Conservation (phyloP, 306 rosid species). For the Macrotyloma uniflorum region DNA sequence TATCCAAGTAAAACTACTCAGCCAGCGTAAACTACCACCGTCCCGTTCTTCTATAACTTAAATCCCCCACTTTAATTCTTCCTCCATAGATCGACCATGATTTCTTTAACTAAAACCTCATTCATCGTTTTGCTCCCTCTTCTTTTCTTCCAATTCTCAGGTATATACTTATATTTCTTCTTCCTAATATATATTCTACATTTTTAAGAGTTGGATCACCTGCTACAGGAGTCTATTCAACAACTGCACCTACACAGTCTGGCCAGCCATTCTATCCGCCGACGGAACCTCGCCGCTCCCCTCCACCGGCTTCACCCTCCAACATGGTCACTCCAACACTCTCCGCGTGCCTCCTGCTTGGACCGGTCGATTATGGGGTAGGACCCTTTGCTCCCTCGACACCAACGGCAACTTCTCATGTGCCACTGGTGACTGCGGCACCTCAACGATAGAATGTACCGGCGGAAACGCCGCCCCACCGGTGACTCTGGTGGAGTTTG, state of each 20-base stretch:
- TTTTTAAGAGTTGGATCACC: too few species aligned
- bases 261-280: constrained; percentile 76
- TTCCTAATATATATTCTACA: too few species aligned
- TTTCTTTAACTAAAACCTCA: too few species aligned
- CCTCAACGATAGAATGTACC: constrained; percentile 55
- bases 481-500: constrained; percentile 63
- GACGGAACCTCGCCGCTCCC: constrained; percentile 64
- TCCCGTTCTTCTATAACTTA: too few species aligned
- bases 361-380: constrained; percentile 93
- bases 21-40: too few species aligned
- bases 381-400: constrained; percentile 64
- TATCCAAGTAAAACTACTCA: too few species aligned
- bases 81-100: too few species aligned
- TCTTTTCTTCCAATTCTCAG: too few species aligned
- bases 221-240: constrained; percentile 50
- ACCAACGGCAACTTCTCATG: constrained; percentile 66
- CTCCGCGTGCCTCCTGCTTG: constrained; percentile 56
- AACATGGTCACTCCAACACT: constrained; percentile 49
- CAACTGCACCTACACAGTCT: constrained; percentile 65
- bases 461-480: constrained; percentile 65
- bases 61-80: too few species aligned
- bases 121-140: too few species aligned
- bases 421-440: constrained; percentile 79
- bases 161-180: too few species aligned
- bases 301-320: constrained; percentile 68